These are phyloP conservation scores for Madurella fahalii DNA, from an alignment of 2,329 filamentous ascomycete species.

Conservation along the genomic window DNA sequence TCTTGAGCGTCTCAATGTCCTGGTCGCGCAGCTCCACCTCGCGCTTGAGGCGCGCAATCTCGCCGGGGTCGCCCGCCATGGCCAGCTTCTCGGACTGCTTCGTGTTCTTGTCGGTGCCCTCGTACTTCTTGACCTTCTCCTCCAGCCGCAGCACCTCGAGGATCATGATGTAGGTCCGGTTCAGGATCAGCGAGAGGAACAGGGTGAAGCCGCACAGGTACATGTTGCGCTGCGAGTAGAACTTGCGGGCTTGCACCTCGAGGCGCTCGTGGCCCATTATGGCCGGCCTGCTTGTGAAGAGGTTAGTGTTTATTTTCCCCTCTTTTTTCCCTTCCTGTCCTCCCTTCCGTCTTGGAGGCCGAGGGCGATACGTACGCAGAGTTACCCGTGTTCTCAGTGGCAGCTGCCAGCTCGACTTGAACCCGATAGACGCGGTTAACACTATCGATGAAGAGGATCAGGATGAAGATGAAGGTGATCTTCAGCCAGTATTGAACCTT, in stretches of 20 bases:
- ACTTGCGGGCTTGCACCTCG: constrained; percentile 98
- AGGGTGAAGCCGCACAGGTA: constrained; percentile 99
- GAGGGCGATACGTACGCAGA: constrained; percentile 43
- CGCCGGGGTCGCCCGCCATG: constrained; percentile 67
- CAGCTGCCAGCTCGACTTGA: constrained; percentile 76
- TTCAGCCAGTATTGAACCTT: constrained; percentile 97
- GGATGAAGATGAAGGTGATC: constrained; percentile 98
- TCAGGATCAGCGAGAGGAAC: constrained; percentile 96
- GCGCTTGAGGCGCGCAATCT: constrained; percentile 66
- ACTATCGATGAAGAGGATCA: constrained; percentile 96
- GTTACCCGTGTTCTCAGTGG: constrained; percentile 55
- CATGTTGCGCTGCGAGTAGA: constrained; percentile 99
- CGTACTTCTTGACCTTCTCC: constrained; percentile 81
- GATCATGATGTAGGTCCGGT: constrained; percentile 98
- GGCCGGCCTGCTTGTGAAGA: constrained; percentile 45
- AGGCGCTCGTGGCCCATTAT: constrained; percentile 90
- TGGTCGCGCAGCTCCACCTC: constrained; percentile 74
- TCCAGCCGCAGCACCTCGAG: constrained; percentile 86
- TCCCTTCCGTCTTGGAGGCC: not conserved
- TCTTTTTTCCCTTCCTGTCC: not conserved
- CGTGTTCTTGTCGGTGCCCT: constrained; percentile 56
- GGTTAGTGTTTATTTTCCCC: constrained; percentile 23
- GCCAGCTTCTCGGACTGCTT: constrained; percentile 71
- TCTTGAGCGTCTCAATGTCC: constrained; percentile 85
- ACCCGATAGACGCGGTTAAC: constrained; percentile 95